Evolutionary conservation across 768 basidiomycete species (phyloP), one percentile per base, ranked within the genome.

Genomic region (Solioccasus polychromus): DNA sequence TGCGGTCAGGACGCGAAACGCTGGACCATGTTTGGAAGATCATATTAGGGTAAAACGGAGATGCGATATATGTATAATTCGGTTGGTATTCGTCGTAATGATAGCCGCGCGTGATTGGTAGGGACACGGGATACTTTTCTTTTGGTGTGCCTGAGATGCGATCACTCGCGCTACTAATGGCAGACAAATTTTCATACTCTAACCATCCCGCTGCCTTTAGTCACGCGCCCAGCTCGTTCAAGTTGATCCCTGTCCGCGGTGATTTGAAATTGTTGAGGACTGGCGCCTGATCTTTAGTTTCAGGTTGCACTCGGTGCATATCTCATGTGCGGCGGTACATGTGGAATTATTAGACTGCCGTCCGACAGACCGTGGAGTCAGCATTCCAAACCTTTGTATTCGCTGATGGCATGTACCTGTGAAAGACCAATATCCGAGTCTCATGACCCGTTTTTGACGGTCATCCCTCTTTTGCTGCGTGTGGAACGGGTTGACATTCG

Each of bases 1-100:
- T 99, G 96, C 65, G 88, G 85, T 24, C 73, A 77, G 51, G 82
- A 88, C 58, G 89, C 93, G 45, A 97, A 96, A 73, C 78, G 88
- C 58, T 97, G 93, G 93, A 94, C 94, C 54, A 74, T 99, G 79
- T 99, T 98, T 68, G 96, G 96, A 30, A 76, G 91, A 56, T 88
- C 85, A 18, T 92, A 91, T 61, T 92, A 77, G 64, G 58, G 32
- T 34, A 8, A 23, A 0, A 20, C 25, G 39, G 20, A 39, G 35
- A 25, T 25, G 19, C 12, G 28, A 31, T 14, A n/a, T n/a, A n/a
- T 32, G 38, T 37, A 48, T 39, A 39, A 35, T 32, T 42, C 28
- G 35, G 42, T 44, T 22, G 35, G 22, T 39, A 28, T 15, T 31
- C 30, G 32, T 12, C 20, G 17, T 31, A 26, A 42, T 30, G 43